Base-by-base conservation (phyloP, 108 stramenopile genomes). In the Chaetoceros tenuissimus region DNA sequence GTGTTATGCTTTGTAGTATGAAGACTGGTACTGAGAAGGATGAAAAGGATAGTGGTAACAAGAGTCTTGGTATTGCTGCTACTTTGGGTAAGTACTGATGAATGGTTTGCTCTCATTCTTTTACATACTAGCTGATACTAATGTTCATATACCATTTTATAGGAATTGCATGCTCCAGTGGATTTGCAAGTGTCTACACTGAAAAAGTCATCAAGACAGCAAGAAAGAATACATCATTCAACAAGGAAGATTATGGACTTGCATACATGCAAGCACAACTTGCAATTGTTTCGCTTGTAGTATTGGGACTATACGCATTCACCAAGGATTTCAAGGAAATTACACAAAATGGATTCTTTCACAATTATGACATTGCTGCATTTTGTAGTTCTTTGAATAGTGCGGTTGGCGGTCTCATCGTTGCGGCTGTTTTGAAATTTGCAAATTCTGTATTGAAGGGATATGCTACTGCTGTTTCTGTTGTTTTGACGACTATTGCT, bases 181-280 rank as follows among this genome's bases (percentile, higher is more conserved):
- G 97, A n/a, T 96, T 98, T 64, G 92, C 94, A 26, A 85, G 84
- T 2, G 96, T 98, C 1, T 98, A 95, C 60, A 96, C 96, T 16
- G 97, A 97, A 64, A 93, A 92, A 62, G 92, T 98, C 25, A 87
- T 98, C 51, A 96, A 96, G 72, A 74, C 76, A 30, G 68, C 78
- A 49, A 62, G 85, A 0, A 61, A 53, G 13, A 31, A 29, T 23
- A 46, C 24, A 0, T 59, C 53, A 31, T 47, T 59, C 5, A 53
- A 49, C 0, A 46, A 59, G 7, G 25, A 68, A 26, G 57, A 73
- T 46, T 70, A 61, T 28, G 51, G 45, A 21, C 31, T 67, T 19
- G 77, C 77, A 2, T 73, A 78, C 62, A 78, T 73, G 28, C 77
- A 78, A 59, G 81, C 72, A 56, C 80, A 81, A 62, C 57, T 86